Evolutionary conservation across 352 stramenopile genomes (phyloP), one percentile per base, ranked within the genome.

Genomic region (Phytopythium oedochilum): DNA sequence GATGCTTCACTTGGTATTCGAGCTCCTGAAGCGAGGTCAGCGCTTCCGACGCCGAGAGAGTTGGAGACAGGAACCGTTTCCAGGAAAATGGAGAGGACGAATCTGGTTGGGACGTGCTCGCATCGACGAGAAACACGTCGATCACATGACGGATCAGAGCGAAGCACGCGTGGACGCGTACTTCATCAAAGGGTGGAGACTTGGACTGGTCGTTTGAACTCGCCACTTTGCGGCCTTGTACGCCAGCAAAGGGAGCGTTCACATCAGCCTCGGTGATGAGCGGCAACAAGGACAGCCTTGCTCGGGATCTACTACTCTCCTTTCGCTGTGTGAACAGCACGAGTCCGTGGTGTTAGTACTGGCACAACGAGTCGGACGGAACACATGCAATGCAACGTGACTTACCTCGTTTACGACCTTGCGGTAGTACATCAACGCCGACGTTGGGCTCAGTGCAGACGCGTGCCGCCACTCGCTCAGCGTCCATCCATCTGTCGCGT

Each of bases 141-240:
- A 92, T 72, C 38, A 86, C 56, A 36, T 79, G 73, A 0, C 71
- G 67, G 26, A 88, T 62, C 3, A 88, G 39, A 3, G 65, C 71
- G 15, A 89, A 55, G 32, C 66, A 86, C 9, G 75, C 71, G 31
- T 89, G 78, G 5, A 87, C 71, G 5, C 70, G 75, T 1, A 78
- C 53, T 62, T 89, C 78, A 42, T 86, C 68, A 44, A 71, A 87
- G 4, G 42, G 20, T 1, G 38, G 23, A 7, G 57, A 29, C 7
- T 11, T n/a, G 4, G 4, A 2, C 5, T 11, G 11, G 17, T 31
- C 12, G 25, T 1, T n/a, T 2, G 32, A 42, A n/a, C 5, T n/a
- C 14, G 45, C 10, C 22, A 9, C 28, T 1, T 3, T n/a, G 40
- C 11, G 10, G 22, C 9, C 40, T n/a, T 28, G 40, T 1, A 4